Evolutionary conservation across 2,329 filamentous ascomycete genomes (phyloP).

Genomic region (Lachnellula cervina): DNA sequence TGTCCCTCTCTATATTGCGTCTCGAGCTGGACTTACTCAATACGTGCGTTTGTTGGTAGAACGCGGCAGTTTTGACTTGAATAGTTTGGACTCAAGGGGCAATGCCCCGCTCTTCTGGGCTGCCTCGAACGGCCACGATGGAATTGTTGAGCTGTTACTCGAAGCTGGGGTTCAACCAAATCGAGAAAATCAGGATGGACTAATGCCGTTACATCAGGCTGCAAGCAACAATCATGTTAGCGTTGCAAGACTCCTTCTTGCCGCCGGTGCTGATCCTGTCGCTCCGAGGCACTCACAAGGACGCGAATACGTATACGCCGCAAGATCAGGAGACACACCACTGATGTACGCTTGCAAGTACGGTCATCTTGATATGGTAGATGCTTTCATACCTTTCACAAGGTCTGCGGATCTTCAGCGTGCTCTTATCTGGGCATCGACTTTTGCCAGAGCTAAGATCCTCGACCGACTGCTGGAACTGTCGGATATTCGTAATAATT

Average conservation of each 20-base stretch:
- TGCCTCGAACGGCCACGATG: conserved; percentile 5
- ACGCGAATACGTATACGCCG: too few species aligned
- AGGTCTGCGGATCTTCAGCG: conserved; percentile 9
- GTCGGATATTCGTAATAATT: background rate
- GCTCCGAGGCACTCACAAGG: too few species aligned
- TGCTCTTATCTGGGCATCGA: conserved; percentile 5
- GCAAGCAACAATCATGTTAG: background rate
- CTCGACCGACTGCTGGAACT: background rate
- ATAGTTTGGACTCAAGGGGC: conserved; percentile 3
- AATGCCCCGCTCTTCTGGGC: conserved; percentile 26
- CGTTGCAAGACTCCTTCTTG: conserved; percentile 17
- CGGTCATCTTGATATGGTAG: conserved; percentile 24
- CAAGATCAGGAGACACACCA: conserved; percentile 22
- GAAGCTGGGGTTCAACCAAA: conserved; percentile 32
- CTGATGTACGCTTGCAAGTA: conserved; percentile 31
- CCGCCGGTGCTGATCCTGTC: too few species aligned
- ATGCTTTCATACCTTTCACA: conserved; percentile 18
- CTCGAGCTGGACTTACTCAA: conserved; percentile 6
- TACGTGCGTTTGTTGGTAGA: conserved; percentile 12
- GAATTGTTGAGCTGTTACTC: conserved; percentile 26
- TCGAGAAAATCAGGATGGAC: too few species aligned
- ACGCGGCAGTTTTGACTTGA: conserved; percentile 2
- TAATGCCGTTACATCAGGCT: too few species aligned
- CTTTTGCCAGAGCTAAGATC: background rate
- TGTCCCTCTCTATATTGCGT: conserved; percentile 9